Evolutionary conservation across 176 grass and related monocot species (phyloP).

Genomic region (Oryza glaberrima): DNA sequence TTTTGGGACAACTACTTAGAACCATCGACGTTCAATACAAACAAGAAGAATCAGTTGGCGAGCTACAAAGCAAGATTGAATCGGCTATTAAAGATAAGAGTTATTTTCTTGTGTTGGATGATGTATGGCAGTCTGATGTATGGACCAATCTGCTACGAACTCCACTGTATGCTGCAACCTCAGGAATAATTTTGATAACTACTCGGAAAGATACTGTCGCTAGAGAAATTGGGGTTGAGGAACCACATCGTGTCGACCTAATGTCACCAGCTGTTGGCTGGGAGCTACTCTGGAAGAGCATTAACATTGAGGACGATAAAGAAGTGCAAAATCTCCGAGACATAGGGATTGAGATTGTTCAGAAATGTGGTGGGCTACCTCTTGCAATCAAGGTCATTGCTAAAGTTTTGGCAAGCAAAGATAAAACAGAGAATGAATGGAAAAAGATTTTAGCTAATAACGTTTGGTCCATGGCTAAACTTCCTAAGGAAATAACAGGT

Average conservation of each 20-base stretch:
- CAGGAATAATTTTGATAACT: slow-evolving; percentile 25
- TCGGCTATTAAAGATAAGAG: too few species aligned
- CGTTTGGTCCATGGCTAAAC: slow-evolving; percentile 11
- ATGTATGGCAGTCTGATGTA: too few species aligned
- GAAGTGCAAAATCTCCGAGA: slow-evolving; percentile 17
- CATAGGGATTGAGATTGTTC: slow-evolving; percentile 1
- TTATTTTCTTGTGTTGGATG: too few species aligned
- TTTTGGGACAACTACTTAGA: too few species aligned
- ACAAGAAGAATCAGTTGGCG: too few species aligned
- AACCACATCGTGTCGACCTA: slow-evolving; percentile 37
- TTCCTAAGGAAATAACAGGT: not conserved
- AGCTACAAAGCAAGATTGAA: too few species aligned
- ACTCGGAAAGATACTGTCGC: slow-evolving; percentile 21
- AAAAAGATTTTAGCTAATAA: slow-evolving; percentile 31
- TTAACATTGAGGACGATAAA: slow-evolving; percentile 7
- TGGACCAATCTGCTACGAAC: too few species aligned
- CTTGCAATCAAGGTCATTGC: too few species aligned
- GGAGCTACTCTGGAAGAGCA: slow-evolving; percentile 40
- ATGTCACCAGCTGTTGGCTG: slow-evolving; percentile 15
- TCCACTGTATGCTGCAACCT: too few species aligned
- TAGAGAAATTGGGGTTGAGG: not conserved
- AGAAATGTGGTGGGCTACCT: too few species aligned
- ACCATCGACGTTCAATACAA: too few species aligned
- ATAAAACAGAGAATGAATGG: slow-evolving; percentile 28
- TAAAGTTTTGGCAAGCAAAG: slow-evolving; percentile 6